phyloP scores from a whole-genome alignment of 202 grass and related monocot genomes.

The Carex arenaria region DNA sequence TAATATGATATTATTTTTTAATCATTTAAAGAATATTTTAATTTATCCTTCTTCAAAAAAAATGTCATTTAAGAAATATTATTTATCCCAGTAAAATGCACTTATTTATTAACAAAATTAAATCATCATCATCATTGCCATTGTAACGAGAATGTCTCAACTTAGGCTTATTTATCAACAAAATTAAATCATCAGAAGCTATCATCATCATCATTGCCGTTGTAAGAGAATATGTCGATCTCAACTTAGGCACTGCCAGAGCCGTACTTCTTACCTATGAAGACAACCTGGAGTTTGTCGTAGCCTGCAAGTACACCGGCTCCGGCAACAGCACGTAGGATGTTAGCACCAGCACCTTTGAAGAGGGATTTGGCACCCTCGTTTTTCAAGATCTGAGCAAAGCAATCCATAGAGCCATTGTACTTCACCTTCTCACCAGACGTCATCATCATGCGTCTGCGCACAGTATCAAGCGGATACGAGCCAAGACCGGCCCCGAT shows the following conservation, averaged over 20 bases:
- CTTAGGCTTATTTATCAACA: slow-evolving; percentile 6
- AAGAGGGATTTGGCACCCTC: slow-evolving; percentile 73
- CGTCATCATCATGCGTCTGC: slow-evolving; percentile 96
- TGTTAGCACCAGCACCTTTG: slow-evolving; percentile 91
- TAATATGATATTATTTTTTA: too few species aligned
- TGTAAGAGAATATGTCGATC: too few species aligned
- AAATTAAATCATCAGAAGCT: neutral
- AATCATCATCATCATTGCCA: slow-evolving; percentile 10
- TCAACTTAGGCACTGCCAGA: slow-evolving; percentile 51
- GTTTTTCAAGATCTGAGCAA: slow-evolving; percentile 63
- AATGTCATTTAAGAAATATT: too few species aligned
- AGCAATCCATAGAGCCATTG: slow-evolving; percentile 74
- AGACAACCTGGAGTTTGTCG: slow-evolving; percentile 78
- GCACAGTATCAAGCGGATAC: slow-evolving; percentile 76
- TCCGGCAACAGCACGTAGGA: slow-evolving; percentile 77
- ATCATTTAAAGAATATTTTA: too few species aligned
- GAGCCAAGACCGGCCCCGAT: slow-evolving; percentile 73
- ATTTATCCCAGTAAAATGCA: neutral
- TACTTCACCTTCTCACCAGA: slow-evolving; percentile 82
- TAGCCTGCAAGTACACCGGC: slow-evolving; percentile 79
- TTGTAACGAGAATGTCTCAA: neutral
- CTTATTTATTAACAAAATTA: slow-evolving; percentile 11
- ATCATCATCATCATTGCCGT: slow-evolving; percentile 17
- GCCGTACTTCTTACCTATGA: slow-evolving; percentile 78
- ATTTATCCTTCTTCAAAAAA: too few species aligned